phyloP scores from a whole-genome alignment of 495 filamentous ascomycete genomes.

The Amniculicola lignicola region DNA sequence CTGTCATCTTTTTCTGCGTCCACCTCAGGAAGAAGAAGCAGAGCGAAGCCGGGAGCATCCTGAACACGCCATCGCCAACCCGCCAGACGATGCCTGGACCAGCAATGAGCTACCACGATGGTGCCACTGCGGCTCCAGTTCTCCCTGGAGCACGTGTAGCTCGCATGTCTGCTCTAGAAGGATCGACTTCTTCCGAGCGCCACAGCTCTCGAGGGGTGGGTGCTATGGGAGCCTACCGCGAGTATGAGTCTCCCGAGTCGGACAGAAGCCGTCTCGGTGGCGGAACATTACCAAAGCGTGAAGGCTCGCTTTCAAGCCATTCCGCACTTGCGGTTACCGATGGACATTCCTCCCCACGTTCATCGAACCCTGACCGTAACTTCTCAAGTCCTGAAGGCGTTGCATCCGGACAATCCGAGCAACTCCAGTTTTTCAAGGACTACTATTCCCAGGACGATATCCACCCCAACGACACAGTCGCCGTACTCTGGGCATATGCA shows the following conservation, averaged over 20 bases:
- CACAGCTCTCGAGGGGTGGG: slow-evolving; percentile 20
- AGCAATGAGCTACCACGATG: slow-evolving; percentile 38
- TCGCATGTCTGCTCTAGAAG: slow-evolving; percentile 92
- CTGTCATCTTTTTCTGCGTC: slow-evolving; percentile 58
- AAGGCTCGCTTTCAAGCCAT: slow-evolving; percentile 85
- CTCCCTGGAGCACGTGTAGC: slow-evolving; percentile 87
- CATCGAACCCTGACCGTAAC: slow-evolving; percentile 63
- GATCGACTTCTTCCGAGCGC: slow-evolving; percentile 31
- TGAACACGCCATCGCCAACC: slow-evolving; percentile 84
- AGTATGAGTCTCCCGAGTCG: slow-evolving; percentile 75
- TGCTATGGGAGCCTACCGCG: slow-evolving; percentile 55
- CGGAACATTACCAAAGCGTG: slow-evolving; percentile 68
- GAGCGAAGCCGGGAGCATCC: slow-evolving; percentile 59
- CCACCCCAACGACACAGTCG: slow-evolving; percentile 82
- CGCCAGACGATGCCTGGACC: slow-evolving; percentile 50
- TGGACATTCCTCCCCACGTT: slow-evolving; percentile 70
- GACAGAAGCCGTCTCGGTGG: slow-evolving; percentile 53
- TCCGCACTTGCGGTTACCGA: slow-evolving; percentile 69
- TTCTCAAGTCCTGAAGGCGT: slow-evolving; percentile 80
- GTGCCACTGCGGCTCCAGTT: slow-evolving; percentile 50
- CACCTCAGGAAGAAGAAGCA: slow-evolving; percentile 55
- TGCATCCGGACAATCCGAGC: slow-evolving; percentile 88
- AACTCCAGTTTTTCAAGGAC: slow-evolving; percentile 92
- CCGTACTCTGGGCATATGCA: slow-evolving; percentile 94
- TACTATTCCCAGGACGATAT: slow-evolving; percentile 98